Percentiles rank a stretch among this genome's conserved stretches.
phyloP scores from a whole-genome alignment of 2,329 filamentous ascomycete genomes.

The Stenocarpella maydis region DNA sequence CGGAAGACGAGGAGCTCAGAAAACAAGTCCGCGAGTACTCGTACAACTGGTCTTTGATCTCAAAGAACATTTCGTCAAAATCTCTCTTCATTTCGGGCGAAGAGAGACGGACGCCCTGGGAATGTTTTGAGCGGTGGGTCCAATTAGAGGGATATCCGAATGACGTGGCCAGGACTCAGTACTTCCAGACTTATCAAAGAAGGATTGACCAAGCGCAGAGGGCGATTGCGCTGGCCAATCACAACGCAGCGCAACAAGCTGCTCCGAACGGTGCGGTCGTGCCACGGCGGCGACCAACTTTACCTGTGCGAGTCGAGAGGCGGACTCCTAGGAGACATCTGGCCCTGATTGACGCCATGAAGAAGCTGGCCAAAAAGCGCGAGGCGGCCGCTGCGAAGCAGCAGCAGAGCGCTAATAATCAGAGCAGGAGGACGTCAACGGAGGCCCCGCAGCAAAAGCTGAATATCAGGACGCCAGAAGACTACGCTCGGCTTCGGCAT shows the following conservation, averaged over 20 bases:
- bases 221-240: slow-evolving; percentile 61
- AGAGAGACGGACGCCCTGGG: slow-evolving; percentile 93
- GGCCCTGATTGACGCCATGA: slow-evolving; percentile 91
- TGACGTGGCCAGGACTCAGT: slow-evolving; percentile 94
- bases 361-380: slow-evolving; percentile 92
- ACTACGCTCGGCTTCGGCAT: slow-evolving; percentile 89
- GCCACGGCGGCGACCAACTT: slow-evolving; percentile 73
- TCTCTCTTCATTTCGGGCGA: slow-evolving; percentile 85
- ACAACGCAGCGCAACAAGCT: slow-evolving; percentile 52
- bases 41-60: slow-evolving; percentile 97
- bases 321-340: slow-evolving; percentile 87
- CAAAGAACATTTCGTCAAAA: slow-evolving; percentile 76
- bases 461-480: slow-evolving; percentile 79
- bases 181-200: slow-evolving; percentile 79
- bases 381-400: slow-evolving; percentile 88
- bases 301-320: slow-evolving; percentile 85
- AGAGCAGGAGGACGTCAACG: slow-evolving; percentile 82
- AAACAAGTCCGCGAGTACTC: slow-evolving; percentile 88
- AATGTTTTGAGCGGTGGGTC: slow-evolving; percentile 98
- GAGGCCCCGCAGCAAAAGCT: slow-evolving; percentile 62
- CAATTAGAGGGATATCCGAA: slow-evolving; percentile 87
- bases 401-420: slow-evolving; percentile 78
- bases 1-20: slow-evolving; percentile 90
- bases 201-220: slow-evolving; percentile 68
- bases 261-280: slow-evolving; percentile 53